Conservation (phyloP, 2,329 filamentous ascomycete genomes). For the Colletotrichum sp. region DNA sequence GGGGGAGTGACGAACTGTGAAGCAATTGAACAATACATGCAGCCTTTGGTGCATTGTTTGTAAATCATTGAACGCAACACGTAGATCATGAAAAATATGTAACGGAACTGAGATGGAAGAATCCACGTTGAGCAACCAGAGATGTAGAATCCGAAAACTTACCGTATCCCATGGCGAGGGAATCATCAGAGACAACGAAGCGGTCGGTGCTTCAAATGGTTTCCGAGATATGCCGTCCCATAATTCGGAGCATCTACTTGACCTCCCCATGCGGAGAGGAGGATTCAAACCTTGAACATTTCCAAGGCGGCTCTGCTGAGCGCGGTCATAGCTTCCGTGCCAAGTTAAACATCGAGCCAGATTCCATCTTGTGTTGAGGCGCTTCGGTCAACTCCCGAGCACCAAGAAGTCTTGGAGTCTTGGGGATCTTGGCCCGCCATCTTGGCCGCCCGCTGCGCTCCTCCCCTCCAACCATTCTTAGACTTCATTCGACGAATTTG, state of each 20-base stretch:
- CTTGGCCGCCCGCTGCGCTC: background rate
- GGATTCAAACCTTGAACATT: background rate
- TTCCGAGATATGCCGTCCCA: background rate
- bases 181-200: accelerated
- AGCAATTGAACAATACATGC: background rate
- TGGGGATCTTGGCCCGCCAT: background rate
- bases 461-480: background rate
- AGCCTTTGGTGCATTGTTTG: too few relatives aligned
- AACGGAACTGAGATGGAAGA: background rate
- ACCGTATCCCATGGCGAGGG: background rate
- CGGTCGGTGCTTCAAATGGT: background rate
- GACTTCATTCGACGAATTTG: background rate
- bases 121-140: background rate
- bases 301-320: slow-evolving; percentile 5
- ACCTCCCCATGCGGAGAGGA: background rate
- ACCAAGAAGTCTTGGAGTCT: slow-evolving; percentile 8
- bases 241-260: background rate
- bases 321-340: background rate
- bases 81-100: too few relatives aligned
- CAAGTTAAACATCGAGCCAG: background rate
- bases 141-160: background rate
- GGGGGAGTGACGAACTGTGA: background rate
- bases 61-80: too few relatives aligned
- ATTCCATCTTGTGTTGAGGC: background rate
- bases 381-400: slow-evolving; percentile 4